These are phyloP conservation scores for Aspergillus carbonarius DNA, from an alignment of 2,329 filamentous ascomycete genomes.

Conservation along the genomic window DNA sequence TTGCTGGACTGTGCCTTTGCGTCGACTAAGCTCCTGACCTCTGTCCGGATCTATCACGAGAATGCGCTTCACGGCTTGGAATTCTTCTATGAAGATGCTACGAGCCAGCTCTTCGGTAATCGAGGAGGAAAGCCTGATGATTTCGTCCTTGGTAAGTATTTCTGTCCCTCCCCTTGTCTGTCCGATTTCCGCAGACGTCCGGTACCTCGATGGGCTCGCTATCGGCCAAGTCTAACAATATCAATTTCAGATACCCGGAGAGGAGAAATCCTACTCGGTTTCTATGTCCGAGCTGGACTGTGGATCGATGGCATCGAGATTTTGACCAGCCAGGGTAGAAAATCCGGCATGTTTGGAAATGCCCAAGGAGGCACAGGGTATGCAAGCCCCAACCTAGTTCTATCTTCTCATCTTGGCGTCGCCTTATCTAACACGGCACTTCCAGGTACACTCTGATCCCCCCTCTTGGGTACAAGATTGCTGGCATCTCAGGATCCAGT, in stretches of 20 bases:
- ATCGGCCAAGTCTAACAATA: slow-evolving; percentile 18
- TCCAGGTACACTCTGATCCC: slow-evolving; percentile 81
- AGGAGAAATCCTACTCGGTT: slow-evolving; percentile 85
- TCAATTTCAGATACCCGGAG: slow-evolving; percentile 68
- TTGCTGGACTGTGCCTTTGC: slow-evolving; percentile 69
- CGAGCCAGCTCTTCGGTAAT: slow-evolving; percentile 83
- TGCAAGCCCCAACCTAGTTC: slow-evolving; percentile 40
- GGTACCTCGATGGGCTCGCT: not conserved
- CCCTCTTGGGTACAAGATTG: slow-evolving; percentile 83
- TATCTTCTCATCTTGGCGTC: not conserved
- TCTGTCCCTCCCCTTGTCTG: not conserved
- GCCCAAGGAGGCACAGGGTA: slow-evolving; percentile 76
- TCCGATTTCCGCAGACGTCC: not conserved
- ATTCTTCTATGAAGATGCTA: slow-evolving; percentile 86
- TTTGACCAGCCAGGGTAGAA: slow-evolving; percentile 82
- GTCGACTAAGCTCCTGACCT: slow-evolving; percentile 70
- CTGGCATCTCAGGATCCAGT: slow-evolving; percentile 80
- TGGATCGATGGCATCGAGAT: slow-evolving; percentile 89
- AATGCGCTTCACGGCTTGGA: slow-evolving; percentile 79
- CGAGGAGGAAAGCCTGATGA: slow-evolving; percentile 68
- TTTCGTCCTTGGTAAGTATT: slow-evolving; percentile 70
- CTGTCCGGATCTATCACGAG: slow-evolving; percentile 75
- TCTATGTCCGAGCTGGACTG: slow-evolving; percentile 73
- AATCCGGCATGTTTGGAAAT: slow-evolving; percentile 83
- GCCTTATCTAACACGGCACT: slow-evolving; percentile 9